A percentile compares a stretch with the other conserved stretches of the same genome.
These are phyloP conservation scores for Shiraia sp. DNA, from an alignment of 2,329 filamentous ascomycete genomes.

Conservation along the genomic window DNA sequence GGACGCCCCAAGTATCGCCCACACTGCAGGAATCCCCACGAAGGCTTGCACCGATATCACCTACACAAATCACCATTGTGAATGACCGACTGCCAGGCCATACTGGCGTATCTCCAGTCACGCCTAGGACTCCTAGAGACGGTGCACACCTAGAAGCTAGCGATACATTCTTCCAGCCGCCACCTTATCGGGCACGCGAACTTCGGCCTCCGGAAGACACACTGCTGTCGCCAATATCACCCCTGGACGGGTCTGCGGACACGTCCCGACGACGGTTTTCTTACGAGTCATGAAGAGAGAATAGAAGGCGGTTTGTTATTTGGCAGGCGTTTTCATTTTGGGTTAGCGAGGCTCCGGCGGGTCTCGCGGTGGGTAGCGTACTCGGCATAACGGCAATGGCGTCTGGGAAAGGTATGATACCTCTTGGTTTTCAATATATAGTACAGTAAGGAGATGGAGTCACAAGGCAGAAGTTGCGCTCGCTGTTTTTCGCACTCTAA, in stretches of 20 bases:
- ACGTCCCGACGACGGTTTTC: slow-evolving; percentile 42
- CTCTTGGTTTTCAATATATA: no score
- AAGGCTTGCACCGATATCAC: slow-evolving; percentile 28
- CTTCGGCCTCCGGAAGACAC: slow-evolving; percentile 32
- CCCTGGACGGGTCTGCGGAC: slow-evolving; percentile 34
- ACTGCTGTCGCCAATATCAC: slow-evolving; percentile 40
- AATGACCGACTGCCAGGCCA: slow-evolving; percentile 23
- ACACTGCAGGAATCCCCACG: slow-evolving; percentile 20
- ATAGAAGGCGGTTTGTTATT: no score
- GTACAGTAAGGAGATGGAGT: no score
- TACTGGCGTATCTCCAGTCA: slow-evolving; percentile 32
- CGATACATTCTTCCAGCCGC: slow-evolving; percentile 36
- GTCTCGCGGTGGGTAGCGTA: no score
- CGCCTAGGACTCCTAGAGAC: slow-evolving; percentile 36
- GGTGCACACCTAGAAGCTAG: slow-evolving; percentile 36
- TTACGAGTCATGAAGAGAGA: slow-evolving; percentile 40
- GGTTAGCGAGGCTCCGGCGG: no score
- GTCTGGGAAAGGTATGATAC: no score
- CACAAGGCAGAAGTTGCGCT: no score
- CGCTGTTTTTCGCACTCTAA: no score
- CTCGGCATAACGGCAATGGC: no score
- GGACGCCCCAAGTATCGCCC: slow-evolving; percentile 20
- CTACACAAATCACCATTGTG: slow-evolving; percentile 35
- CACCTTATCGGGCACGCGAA: slow-evolving; percentile 26
- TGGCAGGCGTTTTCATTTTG: no score